Base-by-base conservation (phyloP, 2,329 filamentous ascomycete genomes). In the Colletotrichum navitas region DNA sequence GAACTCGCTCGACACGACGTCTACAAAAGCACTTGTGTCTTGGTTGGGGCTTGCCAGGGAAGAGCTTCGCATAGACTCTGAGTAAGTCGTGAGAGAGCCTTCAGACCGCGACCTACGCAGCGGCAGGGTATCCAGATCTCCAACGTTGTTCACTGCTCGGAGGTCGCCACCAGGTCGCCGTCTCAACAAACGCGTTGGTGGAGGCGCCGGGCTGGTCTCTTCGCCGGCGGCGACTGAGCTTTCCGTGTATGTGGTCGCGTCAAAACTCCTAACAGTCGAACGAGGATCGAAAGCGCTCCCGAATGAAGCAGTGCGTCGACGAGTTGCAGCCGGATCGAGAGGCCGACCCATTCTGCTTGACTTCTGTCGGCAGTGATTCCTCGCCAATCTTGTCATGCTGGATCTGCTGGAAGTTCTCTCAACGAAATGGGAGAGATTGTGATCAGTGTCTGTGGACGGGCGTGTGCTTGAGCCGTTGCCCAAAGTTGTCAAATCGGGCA, bases 151-250 rank as follows among this genome's bases (percentile, higher is more conserved):
- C 47, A 89, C 91, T 21, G 90, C 91, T 73, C 91, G 88, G 59
- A 96, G 81, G 78, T 95, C 90, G 43, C 93, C 93, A 59, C 93
- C 93, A 8, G 93, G 93, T 18, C 91, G 87, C 77, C 93, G 86
- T 72, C 93, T 87, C 73, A 96, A 85, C 52, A 91, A 85, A 55
- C 91, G 88, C 8, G 88, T 81, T n/a, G 89, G 89, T 26, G 83
- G 82, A 1, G 87, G 85, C 59, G 85, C 79, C n/a, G 60, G 66
- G 18, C 66, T 56, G 2, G 85, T 82, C 8, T 84, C 84, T 0
- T 85, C 85, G 4, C 83, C 77, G 5, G 83, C 85, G 7, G 82
- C 82, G 29, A 86, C 81, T 1, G 89, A 91, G 6, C 76, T 80
- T 49, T 82, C 87, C 0, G 89, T 89, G 54, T 85, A 84, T 0